These are phyloP conservation scores for Sordariomycetes sp. DNA, from an alignment of 2,329 filamentous ascomycete species.

Conservation along the genomic window DNA sequence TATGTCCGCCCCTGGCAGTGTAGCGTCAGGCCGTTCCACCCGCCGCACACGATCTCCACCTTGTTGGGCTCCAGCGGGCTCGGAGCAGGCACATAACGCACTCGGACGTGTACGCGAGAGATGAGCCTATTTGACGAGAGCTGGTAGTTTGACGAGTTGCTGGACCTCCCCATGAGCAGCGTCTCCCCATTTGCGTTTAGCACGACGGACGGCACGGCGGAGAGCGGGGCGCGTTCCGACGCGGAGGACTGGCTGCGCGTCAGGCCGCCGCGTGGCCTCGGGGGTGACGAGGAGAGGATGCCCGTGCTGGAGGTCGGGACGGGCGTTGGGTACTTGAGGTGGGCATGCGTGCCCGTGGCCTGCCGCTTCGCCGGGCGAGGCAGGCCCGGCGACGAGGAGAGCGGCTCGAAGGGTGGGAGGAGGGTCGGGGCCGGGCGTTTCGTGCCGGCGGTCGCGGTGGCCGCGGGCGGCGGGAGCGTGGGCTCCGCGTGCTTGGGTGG, in stretches of 20 bases:
- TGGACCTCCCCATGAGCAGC: conserved; percentile 83
- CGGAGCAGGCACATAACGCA: conserved; percentile 64
- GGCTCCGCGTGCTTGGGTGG: conserved; percentile 22
- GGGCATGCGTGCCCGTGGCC: conserved; percentile 34
- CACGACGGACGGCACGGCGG: conserved; percentile 71
- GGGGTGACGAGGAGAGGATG: conserved; percentile 79
- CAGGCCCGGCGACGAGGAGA: conserved; percentile 66
- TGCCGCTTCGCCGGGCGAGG: conserved; percentile 61
- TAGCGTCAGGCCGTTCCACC: conserved; percentile 91
- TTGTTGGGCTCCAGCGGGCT: conserved; percentile 60
- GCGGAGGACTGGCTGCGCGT: conserved; percentile 18
- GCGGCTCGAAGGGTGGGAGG: conserved; percentile 68
- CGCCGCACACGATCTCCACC: conserved; percentile 82
- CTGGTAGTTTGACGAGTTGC: conserved; percentile 91
- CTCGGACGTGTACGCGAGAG: conserved; percentile 86
- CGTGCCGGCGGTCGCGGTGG: conserved; percentile 25
- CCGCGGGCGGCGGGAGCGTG: conserved; percentile 15
- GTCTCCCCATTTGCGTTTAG: conserved; percentile 73
- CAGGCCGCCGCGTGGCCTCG: conserved; percentile 32
- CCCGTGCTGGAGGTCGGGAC: conserved; percentile 89
- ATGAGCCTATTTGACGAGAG: conserved; percentile 86
- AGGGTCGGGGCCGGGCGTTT: conserved; percentile 58
- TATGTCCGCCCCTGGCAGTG: conserved; percentile 84
- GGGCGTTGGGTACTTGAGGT: conserved; percentile 79
- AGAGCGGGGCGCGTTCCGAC: conserved; percentile 69